Evolutionary conservation across 306 rosid species (phyloP).

Genomic region (Sesbania bispinosa): DNA sequence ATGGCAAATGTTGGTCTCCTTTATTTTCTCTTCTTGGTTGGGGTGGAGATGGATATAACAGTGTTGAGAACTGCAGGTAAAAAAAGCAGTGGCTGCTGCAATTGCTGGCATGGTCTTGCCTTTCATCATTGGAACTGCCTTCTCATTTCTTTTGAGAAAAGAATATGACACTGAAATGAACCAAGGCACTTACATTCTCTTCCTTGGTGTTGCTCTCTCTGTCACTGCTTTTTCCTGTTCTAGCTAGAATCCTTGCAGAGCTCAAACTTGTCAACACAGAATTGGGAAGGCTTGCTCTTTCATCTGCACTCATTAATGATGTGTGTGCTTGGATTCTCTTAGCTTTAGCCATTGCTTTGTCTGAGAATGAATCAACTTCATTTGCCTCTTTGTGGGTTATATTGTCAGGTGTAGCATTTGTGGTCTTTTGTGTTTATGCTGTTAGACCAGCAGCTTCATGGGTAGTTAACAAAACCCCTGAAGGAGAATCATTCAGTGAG

Average conservation of each 20-base stretch:
- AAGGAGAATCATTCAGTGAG: constrained; percentile 76
- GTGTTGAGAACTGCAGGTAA: constrained; percentile 53
- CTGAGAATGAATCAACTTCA: constrained; percentile 45
- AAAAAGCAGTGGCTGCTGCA: constrained; percentile 54
- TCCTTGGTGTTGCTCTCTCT: constrained; percentile 84
- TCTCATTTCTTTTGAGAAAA: constrained; percentile 39
- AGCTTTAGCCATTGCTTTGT: constrained; percentile 77
- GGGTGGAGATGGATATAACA: constrained; percentile 72
- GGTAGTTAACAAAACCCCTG: constrained; percentile 70
- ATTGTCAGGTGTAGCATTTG: constrained; percentile 60
- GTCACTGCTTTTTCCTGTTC: constrained; percentile 85
- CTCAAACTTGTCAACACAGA: constrained; percentile 81
- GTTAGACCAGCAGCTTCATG: constrained; percentile 64
- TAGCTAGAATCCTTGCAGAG: constrained; percentile 74
- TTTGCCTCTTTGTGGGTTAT: constrained; percentile 80
- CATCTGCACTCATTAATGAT: constrained; percentile 76
- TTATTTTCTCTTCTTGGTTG: constrained; percentile 76
- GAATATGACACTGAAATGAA: neutral
- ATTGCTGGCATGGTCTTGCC: constrained; percentile 72
- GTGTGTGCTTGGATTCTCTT: constrained; percentile 83
- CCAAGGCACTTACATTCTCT: constrained; percentile 57
- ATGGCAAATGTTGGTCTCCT: constrained; percentile 91
- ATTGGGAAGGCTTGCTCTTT: constrained; percentile 69
- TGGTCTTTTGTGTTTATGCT: constrained; percentile 41
- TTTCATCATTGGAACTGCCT: constrained; percentile 48